Conservation (phyloP, 805 yeast species). For the Blastobotrys mokoenaii region DNA sequence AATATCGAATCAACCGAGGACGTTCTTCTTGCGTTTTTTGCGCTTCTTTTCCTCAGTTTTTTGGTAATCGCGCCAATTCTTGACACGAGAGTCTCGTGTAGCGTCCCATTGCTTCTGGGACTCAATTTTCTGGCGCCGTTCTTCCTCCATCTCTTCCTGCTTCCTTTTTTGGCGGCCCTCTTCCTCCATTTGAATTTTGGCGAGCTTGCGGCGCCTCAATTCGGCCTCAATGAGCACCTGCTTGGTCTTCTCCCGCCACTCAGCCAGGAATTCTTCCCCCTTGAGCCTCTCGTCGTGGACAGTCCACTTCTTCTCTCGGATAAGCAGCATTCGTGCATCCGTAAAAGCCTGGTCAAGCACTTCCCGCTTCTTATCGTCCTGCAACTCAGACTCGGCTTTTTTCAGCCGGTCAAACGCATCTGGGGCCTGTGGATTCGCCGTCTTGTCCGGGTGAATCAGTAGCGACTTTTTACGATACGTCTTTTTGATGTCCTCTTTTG, state of each 20-base stretch:
- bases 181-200: slow-evolving; percentile 35
- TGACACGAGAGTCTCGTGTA: slow-evolving; percentile 47
- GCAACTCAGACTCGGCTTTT: slow-evolving; percentile 40
- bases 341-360: slow-evolving; percentile 38
- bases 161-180: slow-evolving; percentile 33
- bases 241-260: slow-evolving; percentile 37
- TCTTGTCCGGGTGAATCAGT: slow-evolving; percentile 63
- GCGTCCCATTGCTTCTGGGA: slow-evolving; percentile 52
- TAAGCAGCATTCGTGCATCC: slow-evolving; percentile 35
- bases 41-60: slow-evolving; percentile 39
- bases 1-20: too few species aligned
- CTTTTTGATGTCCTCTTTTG: slow-evolving; percentile 35
- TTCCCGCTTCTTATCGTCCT: slow-evolving; percentile 32
- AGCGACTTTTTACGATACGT: slow-evolving; percentile 51
- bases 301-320: slow-evolving; percentile 32
- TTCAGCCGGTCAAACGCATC: slow-evolving; percentile 54
- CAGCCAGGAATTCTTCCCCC: slow-evolving; percentile 29
- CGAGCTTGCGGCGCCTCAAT: slow-evolving; percentile 34
- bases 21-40: slow-evolving; percentile 37
- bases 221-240: slow-evolving; percentile 41
- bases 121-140: slow-evolving; percentile 30
- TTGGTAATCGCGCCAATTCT: slow-evolving; percentile 49
- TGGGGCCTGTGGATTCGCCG: slow-evolving; percentile 47
- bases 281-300: slow-evolving; percentile 32
- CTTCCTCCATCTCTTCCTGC: slow-evolving; percentile 28